Evolutionary conservation across 1,284 basidiomycete species (phyloP).

Genomic region (Cryptococcus amylolentus): DNA sequence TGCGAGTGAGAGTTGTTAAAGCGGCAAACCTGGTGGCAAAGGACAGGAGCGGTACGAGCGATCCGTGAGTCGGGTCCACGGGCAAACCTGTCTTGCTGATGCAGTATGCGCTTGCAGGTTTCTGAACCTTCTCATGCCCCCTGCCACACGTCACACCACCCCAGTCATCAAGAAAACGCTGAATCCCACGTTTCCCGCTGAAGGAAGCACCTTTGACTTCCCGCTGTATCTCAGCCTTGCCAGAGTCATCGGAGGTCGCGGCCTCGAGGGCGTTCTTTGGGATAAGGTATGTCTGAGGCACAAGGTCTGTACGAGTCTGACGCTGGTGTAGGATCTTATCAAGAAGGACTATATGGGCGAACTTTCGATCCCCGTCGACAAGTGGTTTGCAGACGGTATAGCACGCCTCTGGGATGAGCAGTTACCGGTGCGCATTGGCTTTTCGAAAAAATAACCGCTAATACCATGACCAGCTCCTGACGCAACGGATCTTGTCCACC

Average conservation of each 20-base stretch:
- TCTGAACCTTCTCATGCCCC: constrained; percentile 65
- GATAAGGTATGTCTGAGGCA: constrained; percentile 65
- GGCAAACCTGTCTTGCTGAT: constrained; percentile 3
- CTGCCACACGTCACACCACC: constrained; percentile 64
- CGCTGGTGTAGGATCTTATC: constrained; percentile 53
- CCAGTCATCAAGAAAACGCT: constrained; percentile 73
- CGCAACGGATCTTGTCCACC: constrained; percentile 62
- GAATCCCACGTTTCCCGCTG: constrained; percentile 68
- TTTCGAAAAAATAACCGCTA: not conserved
- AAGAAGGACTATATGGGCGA: constrained; percentile 94
- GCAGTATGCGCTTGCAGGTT: constrained; percentile 57
- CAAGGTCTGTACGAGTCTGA: constrained; percentile 13
- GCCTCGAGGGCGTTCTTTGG: constrained; percentile 83
- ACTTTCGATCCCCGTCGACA: constrained; percentile 66
- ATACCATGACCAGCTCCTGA: constrained; percentile 53
- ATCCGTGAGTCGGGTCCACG: constrained; percentile 40
- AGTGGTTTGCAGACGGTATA: constrained; percentile 68
- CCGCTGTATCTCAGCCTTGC: constrained; percentile 72
- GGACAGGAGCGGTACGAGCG: constrained; percentile 52
- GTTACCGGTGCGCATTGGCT: constrained; percentile 30
- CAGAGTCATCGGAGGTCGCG: constrained; percentile 62
- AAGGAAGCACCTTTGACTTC: constrained; percentile 81
- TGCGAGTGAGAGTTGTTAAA: constrained; percentile 50
- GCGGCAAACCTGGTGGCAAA: constrained; percentile 52
- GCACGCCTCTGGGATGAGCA: constrained; percentile 37